Conservation (phyloP, 805 yeast genomes). For the Jamesozyma hellenica region DNA sequence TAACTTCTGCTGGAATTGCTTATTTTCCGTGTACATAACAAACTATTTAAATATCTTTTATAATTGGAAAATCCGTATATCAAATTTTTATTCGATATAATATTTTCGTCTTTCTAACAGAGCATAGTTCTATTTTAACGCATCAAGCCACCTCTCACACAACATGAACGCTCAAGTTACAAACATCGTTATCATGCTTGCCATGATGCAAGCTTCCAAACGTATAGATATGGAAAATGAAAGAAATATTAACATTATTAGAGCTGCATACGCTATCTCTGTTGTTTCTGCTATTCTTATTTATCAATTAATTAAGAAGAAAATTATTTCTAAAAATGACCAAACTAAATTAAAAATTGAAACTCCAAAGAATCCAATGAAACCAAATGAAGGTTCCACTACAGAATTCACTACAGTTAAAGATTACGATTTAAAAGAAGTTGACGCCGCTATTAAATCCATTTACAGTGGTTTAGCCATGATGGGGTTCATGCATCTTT, state of each 20-base stretch:
- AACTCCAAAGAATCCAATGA: slow-evolving; percentile 69
- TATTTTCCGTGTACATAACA: too few species aligned
- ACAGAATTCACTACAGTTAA: slow-evolving; percentile 81
- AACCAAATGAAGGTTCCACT: slow-evolving; percentile 75
- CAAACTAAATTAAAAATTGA: slow-evolving; percentile 83
- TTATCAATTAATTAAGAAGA: slow-evolving; percentile 52
- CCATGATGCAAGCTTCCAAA: slow-evolving; percentile 93
- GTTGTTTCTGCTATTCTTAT: slow-evolving; percentile 54
- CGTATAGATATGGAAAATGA: slow-evolving; percentile 85
- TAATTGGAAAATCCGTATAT: too few species aligned
- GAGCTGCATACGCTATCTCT: slow-evolving; percentile 60
- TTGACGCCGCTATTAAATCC: slow-evolving; percentile 68
- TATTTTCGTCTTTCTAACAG: too few species aligned
- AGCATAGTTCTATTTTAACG: too few species aligned
- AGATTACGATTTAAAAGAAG: slow-evolving; percentile 87
- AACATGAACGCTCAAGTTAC: slow-evolving; percentile 88
- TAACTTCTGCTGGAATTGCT: too few species aligned
- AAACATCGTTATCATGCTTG: slow-evolving; percentile 82
- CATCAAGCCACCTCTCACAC: too few species aligned
- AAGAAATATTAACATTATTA: slow-evolving; percentile 57
- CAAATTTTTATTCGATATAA: too few species aligned
- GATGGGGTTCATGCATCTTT: slow-evolving; percentile 97
- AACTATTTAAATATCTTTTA: too few species aligned
- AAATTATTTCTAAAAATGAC: slow-evolving; percentile 71
- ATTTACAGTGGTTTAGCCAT: slow-evolving; percentile 84